A percentile compares a stretch with the other conserved stretches of the same genome.
phyloP scores from a whole-genome alignment of 306 rosid species.

The Acacia confusa region DNA sequence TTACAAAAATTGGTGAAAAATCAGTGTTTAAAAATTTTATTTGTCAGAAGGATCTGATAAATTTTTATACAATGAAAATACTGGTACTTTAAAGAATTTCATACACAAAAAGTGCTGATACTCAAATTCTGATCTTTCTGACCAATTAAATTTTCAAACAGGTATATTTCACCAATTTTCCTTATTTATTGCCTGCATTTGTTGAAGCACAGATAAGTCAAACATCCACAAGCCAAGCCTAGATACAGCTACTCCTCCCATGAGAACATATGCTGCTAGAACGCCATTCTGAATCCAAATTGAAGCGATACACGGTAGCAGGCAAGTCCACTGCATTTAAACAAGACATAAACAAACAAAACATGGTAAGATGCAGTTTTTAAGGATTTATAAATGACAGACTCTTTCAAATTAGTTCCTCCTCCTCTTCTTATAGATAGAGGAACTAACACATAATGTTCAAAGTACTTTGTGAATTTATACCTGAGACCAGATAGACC shows the following conservation, averaged over 20 bases:
- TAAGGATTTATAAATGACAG: neutral
- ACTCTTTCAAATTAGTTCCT: neutral
- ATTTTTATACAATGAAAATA: no score
- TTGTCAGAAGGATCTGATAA: no score
- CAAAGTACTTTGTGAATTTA: neutral
- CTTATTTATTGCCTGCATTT: constrained; percentile 69
- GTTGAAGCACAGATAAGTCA: constrained; percentile 85
- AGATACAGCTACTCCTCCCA: constrained; percentile 81
- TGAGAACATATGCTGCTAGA: constrained; percentile 61
- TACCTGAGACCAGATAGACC: constrained; percentile 95
- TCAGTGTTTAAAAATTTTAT: no score
- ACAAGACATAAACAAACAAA: neutral
- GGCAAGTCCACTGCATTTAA: constrained; percentile 71
- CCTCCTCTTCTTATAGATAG: neutral
- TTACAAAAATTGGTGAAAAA: no score
- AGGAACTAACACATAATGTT: neutral
- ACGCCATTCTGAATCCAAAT: constrained; percentile 48
- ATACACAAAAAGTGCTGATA: no score
- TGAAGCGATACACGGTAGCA: constrained; percentile 65
- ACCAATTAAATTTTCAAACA: no score
- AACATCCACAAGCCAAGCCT: constrained; percentile 95
- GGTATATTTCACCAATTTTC: no score
- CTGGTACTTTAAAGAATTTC: no score
- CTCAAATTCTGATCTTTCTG: no score
- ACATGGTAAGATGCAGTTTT: neutral